Conservation (phyloP, 2,329 filamentous ascomycete genomes). For the Tothia fuscella region DNA sequence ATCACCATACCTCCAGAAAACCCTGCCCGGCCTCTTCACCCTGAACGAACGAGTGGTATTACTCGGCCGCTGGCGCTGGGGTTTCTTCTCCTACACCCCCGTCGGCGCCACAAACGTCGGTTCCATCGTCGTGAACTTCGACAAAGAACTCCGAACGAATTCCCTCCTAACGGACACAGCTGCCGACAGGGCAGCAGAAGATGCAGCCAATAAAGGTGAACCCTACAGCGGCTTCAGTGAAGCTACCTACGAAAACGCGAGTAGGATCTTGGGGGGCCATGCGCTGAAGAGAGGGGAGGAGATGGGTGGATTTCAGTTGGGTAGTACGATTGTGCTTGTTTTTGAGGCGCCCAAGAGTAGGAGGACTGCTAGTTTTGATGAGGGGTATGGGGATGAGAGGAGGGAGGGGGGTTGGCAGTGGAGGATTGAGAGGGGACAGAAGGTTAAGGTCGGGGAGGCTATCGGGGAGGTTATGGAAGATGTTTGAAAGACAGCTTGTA, state of each 20-base stretch:
- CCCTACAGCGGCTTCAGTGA: slow-evolving; percentile 84
- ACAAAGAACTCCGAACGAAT: slow-evolving; percentile 86
- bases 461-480: slow-evolving; percentile 59
- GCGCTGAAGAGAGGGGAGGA: slow-evolving; percentile 80
- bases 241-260: slow-evolving; percentile 74
- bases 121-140: slow-evolving; percentile 94
- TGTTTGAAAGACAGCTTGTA: not conserved
- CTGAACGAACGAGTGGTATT: slow-evolving; percentile 93
- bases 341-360: slow-evolving; percentile 77
- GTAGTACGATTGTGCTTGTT: slow-evolving; percentile 87
- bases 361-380: slow-evolving; percentile 43
- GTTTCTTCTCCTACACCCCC: slow-evolving; percentile 92
- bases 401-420: slow-evolving; percentile 64
- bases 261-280: slow-evolving; percentile 66
- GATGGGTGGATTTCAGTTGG: slow-evolving; percentile 95
- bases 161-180: slow-evolving; percentile 84
- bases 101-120: slow-evolving; percentile 97
- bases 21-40: slow-evolving; percentile 86
- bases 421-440: slow-evolving; percentile 77
- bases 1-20: slow-evolving; percentile 86
- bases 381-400: slow-evolving; percentile 44
- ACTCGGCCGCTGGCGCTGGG: slow-evolving; percentile 87
- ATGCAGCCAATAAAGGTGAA: slow-evolving; percentile 64
- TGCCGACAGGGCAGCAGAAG: slow-evolving; percentile 73
- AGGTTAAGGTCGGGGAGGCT: slow-evolving; percentile 77